Evolutionary conservation across 768 basidiomycete species (phyloP).

Genomic region (Trametes cingulata): DNA sequence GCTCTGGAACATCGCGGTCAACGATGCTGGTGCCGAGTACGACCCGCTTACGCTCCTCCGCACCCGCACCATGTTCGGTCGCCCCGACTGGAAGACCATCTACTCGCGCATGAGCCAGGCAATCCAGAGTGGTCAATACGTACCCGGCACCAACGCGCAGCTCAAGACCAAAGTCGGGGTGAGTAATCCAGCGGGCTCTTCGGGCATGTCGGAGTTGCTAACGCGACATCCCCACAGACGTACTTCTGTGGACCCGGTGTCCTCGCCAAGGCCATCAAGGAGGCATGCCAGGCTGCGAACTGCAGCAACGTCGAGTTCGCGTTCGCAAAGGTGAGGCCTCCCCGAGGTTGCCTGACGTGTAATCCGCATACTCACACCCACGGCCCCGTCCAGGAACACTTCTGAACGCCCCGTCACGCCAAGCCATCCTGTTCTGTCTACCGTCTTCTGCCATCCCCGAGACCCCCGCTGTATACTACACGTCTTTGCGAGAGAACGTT

Average conservation of each 20-base stretch:
- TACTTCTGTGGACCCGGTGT: slow-evolving; percentile 86
- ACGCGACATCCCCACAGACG: slow-evolving; percentile 45
- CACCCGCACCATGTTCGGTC: slow-evolving; percentile 87
- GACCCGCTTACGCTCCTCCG: slow-evolving; percentile 89
- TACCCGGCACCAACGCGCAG: slow-evolving; percentile 76
- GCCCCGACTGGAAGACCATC: slow-evolving; percentile 87
- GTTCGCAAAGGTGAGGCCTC: slow-evolving; percentile 70
- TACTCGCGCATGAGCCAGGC: slow-evolving; percentile 73
- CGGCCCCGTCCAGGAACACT: slow-evolving; percentile 51
- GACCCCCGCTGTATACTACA: slow-evolving; percentile 13
- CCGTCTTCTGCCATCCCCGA: background rate
- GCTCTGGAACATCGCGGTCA: slow-evolving; percentile 90
- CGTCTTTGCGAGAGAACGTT: slow-evolving; percentile 2
- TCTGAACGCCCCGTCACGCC: slow-evolving; percentile 38
- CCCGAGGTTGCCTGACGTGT: background rate
- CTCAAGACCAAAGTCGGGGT: slow-evolving; percentile 85
- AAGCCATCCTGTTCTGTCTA: background rate
- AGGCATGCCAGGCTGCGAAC: slow-evolving; percentile 59
- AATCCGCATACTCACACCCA: background rate
- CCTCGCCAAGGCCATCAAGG: slow-evolving; percentile 76
- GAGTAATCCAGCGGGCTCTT: slow-evolving; percentile 33
- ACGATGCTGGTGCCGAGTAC: slow-evolving; percentile 81
- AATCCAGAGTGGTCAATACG: slow-evolving; percentile 80
- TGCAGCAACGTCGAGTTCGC: slow-evolving; percentile 65
- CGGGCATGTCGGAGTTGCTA: slow-evolving; percentile 12